Base-by-base conservation (phyloP, 2,329 filamentous ascomycete genomes). In the Penicillium sp. region DNA sequence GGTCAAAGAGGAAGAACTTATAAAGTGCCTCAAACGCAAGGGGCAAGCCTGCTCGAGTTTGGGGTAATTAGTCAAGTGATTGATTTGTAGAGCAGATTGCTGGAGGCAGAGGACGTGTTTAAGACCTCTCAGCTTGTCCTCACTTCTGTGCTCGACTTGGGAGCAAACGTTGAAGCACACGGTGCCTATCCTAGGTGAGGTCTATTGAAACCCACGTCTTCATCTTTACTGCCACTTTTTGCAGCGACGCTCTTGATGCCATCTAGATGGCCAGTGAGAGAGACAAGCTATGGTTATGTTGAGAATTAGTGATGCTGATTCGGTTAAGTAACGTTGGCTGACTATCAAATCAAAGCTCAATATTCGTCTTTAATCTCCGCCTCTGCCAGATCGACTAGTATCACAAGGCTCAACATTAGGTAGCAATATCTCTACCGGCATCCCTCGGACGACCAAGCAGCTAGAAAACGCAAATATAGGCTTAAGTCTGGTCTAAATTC, bases 341-440 rank as follows among this genome's bases (percentile, higher is more conserved):
- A 43, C 18, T n/a, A 11, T 13, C 11, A 5, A 27, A 43, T 24
- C 8, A 34, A 34, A 34, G 13, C 31, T 49, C 27, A 49, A 49
- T 49, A 42, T 49, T 49, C 47, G 42, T 32, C 40, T 51, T 51
- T 14, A 51, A 51, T 51, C 42, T 42, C 43, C 43, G 22, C 43
- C 22, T 44, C 43, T 44, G 29, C 43, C 11, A 27, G 43, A 44
- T 44, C 43, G 43, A 44, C 43, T 22, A 44, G 22, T 31, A 11
- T 44, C 43, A 44, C 7, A 34, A 34, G 31, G 31, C 13, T 34
- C 13, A 34, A 34, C 31, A 34, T 39, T 14, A 47, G 44, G 44
- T 38, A 47, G 44, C 14, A 47, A 47, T 47, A 47, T 47, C 44
- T 47, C 44, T 34, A 47, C 44, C 27, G 13, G 27, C 14, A 36